A percentile compares a stretch with the other conserved stretches of the same genome.
These are phyloP conservation scores for Aspergillus sp. DNA, from an alignment of 2,329 filamentous ascomycete species.

Conservation along the genomic window DNA sequence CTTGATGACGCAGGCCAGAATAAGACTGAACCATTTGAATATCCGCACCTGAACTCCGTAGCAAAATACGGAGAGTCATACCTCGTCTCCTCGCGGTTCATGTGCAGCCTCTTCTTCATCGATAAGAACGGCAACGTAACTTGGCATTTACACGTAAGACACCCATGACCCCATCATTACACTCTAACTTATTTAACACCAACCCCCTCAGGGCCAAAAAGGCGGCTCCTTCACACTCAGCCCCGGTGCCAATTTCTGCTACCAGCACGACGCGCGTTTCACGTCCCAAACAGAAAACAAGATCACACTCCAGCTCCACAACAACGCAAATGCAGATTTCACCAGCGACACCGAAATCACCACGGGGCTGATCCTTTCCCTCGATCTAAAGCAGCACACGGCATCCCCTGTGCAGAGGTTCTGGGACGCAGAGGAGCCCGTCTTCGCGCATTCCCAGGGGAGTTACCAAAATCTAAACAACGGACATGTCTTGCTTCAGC, in stretches of 20 bases:
- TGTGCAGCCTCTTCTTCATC: conserved; percentile 25
- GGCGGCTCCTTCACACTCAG: conserved; percentile 24
- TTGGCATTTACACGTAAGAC: conserved; percentile 26
- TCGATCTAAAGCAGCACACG: background rate
- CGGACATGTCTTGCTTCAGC: background rate
- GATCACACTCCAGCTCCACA: background rate
- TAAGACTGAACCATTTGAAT: conserved; percentile 21
- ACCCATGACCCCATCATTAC: background rate
- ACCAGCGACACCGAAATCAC: background rate
- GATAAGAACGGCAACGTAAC: conserved; percentile 23
- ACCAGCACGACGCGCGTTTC: conserved; percentile 35
- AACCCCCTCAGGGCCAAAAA: conserved; percentile 17
- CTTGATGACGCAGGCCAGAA: conserved; percentile 11
- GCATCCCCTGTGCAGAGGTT: background rate
- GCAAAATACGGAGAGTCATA: conserved; percentile 22
- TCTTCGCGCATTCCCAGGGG: background rate
- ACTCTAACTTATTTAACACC: too few species aligned
- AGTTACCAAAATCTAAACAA: background rate
- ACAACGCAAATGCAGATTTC: background rate
- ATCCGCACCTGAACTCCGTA: conserved; percentile 24
- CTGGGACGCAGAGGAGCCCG: background rate
- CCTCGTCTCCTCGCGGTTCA: conserved; percentile 21
- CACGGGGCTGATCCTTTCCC: background rate
- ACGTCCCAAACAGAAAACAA: background rate
- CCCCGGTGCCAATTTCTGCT: conserved; percentile 23